Conservation (phyloP, 2,329 filamentous ascomycete genomes). For the Albifimbria verrucaria region DNA sequence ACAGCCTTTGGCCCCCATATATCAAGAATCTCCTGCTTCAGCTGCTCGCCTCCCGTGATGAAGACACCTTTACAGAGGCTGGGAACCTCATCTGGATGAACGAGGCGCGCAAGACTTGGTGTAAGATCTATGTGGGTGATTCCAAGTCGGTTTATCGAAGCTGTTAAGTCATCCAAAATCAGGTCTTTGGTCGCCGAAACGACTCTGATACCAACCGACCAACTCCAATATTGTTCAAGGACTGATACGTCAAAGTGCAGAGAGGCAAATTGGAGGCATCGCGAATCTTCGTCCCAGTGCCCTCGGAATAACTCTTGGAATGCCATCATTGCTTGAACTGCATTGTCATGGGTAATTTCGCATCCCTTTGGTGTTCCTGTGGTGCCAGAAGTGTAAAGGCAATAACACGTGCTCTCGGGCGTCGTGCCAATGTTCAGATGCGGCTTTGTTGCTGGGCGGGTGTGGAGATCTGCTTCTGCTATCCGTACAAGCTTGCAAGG, state of each 20-base stretch:
- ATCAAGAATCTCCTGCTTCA: constrained; percentile 87
- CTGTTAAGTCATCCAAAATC: constrained; percentile 77
- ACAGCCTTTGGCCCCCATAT: constrained; percentile 75
- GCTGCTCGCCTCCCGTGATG: constrained; percentile 85
- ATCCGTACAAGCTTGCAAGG: constrained; percentile 29
- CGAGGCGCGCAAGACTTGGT: constrained; percentile 75
- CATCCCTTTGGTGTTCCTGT: constrained; percentile 87
- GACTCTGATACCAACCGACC: constrained; percentile 84
- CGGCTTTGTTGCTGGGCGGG: constrained; percentile 11
- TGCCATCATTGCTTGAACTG: constrained; percentile 83
- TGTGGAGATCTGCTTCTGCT: constrained; percentile 26
- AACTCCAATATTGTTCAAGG: constrained; percentile 92
- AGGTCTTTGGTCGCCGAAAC: constrained; percentile 80
- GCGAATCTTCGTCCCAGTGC: constrained; percentile 70
- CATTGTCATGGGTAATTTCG: constrained; percentile 83
- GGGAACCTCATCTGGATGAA: constrained; percentile 78
- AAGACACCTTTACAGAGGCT: constrained; percentile 79
- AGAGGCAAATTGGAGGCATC: constrained; percentile 90
- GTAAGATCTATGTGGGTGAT: constrained; percentile 94
- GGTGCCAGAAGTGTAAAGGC: constrained; percentile 83
- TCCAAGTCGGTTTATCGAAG: constrained; percentile 64
- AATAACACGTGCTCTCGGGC: constrained; percentile 68
- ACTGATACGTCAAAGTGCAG: constrained; percentile 95
- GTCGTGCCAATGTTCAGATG: constrained; percentile 14
- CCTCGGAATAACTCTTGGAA: constrained; percentile 75